Base-by-base conservation (phyloP, 345 rosid species). In the Salix suchowensis region DNA sequence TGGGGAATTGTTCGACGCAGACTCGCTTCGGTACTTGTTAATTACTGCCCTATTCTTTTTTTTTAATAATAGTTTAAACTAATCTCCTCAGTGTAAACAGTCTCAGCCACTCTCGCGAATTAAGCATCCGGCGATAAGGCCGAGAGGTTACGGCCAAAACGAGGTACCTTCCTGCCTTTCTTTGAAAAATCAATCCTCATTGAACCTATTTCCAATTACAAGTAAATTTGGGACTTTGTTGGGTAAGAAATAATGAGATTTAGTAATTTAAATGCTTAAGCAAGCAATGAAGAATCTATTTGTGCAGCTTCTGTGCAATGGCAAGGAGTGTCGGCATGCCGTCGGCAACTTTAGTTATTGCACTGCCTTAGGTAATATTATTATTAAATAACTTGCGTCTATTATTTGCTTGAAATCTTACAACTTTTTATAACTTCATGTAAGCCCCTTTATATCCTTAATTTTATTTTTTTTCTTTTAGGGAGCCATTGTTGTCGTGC, bases 1-100 rank as follows among this genome's bases (percentile, higher is more conserved):
- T 76, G 66, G 77, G 76, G 79, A 30, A 61, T 72, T 76, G 4
- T 76, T 72, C 79, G 79, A 34, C 80, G 83, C 18, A 65, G 48
- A 76, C 65, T 72, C 72, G 74, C 79, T 72, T 67, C 67, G 66
- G 77, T 80, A 80, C 6, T 1, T 61, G 39, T n/a, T 34, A 14
- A 68, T 37, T 5, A 18, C 23, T 23, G 9, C 14, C 13, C 19
- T 8, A 2, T 67, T 11, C 18, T 62, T 24, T 39, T 74, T 55
- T 9, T 54, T 8, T 23, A 30, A 4, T 5, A 9, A 7, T 4
- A 5, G 34, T 32, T 48, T 40, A 40, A 7, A 44, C 34, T 54
- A 19, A 55, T 48, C 72, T 79, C 26, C 79, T n/a, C 61, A 37
- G 44, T 42, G 76, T 60, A 72, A 71, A 66, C 55, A 76, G 76